phyloP scores from a whole-genome alignment of 2,329 filamentous ascomycete species.

The Aspergillus puulaauensis region DNA sequence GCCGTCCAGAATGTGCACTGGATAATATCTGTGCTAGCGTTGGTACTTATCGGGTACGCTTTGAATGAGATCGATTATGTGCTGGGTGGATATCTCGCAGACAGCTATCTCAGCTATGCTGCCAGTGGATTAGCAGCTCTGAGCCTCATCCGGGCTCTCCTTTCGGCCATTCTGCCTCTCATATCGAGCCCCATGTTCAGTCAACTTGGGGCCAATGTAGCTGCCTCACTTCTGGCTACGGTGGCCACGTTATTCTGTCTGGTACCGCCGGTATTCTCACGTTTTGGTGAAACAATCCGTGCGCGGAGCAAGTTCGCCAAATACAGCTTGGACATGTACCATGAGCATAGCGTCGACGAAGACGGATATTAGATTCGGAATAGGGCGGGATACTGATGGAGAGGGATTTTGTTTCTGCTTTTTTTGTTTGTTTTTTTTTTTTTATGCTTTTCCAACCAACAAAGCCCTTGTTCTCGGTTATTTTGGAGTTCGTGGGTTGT shows the following conservation, averaged over 20 bases:
- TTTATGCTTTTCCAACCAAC: too few relatives aligned
- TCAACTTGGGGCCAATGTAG: constrained; percentile 36
- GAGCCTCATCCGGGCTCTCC: constrained; percentile 37
- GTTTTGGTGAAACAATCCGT: constrained; percentile 34
- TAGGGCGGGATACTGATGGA: background rate
- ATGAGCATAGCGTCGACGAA: constrained; percentile 27
- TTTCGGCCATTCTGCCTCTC: constrained; percentile 41
- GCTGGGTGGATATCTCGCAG: constrained; percentile 44
- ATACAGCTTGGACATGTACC: constrained; percentile 29
- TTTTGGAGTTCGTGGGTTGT: background rate
- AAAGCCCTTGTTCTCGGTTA: background rate
- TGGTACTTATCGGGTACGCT: constrained; percentile 47
- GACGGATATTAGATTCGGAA: constrained; percentile 19
- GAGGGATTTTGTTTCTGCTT: background rate
- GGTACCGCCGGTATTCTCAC: constrained; percentile 32
- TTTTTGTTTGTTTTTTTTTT: background rate
- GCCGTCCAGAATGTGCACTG: constrained; percentile 32
- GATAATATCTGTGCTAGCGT: constrained; percentile 38
- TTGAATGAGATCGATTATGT: constrained; percentile 47
- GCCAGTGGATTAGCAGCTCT: constrained; percentile 45
- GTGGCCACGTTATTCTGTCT: constrained; percentile 42
- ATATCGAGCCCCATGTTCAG: constrained; percentile 42
- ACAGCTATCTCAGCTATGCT: constrained; percentile 46
- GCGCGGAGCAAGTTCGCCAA: constrained; percentile 35
- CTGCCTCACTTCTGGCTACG: constrained; percentile 38